Evolutionary conservation across 2,329 filamentous ascomycete species (phyloP), one percentile per base, ranked within the genome.

Genomic region (Microdochium paspali): DNA sequence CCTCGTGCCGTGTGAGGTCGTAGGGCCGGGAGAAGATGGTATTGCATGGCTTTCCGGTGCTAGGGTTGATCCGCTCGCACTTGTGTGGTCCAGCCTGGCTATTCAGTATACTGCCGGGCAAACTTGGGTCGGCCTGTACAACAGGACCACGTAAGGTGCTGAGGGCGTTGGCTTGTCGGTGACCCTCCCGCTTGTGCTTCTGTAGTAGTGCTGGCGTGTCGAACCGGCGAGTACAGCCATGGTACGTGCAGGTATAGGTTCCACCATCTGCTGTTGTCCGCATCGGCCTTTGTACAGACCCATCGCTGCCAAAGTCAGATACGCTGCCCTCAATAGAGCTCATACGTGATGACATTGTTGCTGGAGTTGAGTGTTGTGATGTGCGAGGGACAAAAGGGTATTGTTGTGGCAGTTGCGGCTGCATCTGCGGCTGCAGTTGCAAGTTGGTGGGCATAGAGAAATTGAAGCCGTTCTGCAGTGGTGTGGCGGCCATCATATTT

Each of bases 221-320:
- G 60, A 98, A 98, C 46, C 93, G 85, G 55, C 85, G 73, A 0
- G 83, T 84, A 62, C 93, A 97, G 10, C 90, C 89, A 59, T 95
- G 90, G 58, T 95, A 95, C 1, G 90, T 96, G 66, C 93, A 98
- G 1, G 90, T 95, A 68, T 96, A 98, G 0, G 90, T 95, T 12
- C 91, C 91, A 20, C 83, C 79, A 54, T 95, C 87, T 0, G 89
- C 86, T 15, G 73, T 72, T 2, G 84, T 82, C 35, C 81, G 74
- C 2, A 70, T 64, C 0, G 89, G 88, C 31, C 76, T 71, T 59
- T 73, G 55, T 46, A 70, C 52, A 30, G 60, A 59, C 4, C 50
- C 56, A 9, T 67, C 62, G 10, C 61, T 67, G 24, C 54, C 57
- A 56, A 40, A 40, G 18, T 54, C 63, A 25, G 56, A 61, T 46